A percentile compares a stretch with the other conserved stretches of the same genome.
phyloP scores from a whole-genome alignment of 2,329 filamentous ascomycete species.

The Cercospora sp. region DNA sequence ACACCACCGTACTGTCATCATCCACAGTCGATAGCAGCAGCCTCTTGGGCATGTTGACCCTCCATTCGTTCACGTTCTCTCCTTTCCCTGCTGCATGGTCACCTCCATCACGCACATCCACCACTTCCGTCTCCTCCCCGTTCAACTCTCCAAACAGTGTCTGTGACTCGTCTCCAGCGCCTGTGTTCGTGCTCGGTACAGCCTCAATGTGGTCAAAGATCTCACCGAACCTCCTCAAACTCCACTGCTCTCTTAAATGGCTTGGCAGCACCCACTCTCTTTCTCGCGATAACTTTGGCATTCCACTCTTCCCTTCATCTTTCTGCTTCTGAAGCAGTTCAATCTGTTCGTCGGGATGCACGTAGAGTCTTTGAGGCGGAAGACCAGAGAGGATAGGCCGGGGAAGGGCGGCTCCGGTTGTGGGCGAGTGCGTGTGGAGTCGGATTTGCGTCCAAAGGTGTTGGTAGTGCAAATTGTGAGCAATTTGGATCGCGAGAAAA shows the following conservation, averaged over 20 bases:
- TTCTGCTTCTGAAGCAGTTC: conserved; percentile 62
- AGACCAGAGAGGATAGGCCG: conserved; percentile 70
- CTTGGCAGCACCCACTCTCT: conserved; percentile 76
- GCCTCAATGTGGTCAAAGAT: conserved; percentile 62
- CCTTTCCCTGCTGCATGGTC: conserved; percentile 27
- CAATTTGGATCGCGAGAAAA: conserved; percentile 60
- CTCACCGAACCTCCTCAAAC: conserved; percentile 62
- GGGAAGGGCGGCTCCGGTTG: conserved; percentile 43
- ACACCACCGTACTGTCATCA: conserved; percentile 79
- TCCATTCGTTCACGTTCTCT: conserved; percentile 41
- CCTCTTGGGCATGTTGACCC: conserved; percentile 56
- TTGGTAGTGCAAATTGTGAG: conserved; percentile 71
- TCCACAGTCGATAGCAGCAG: conserved; percentile 73
- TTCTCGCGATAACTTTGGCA: conserved; percentile 45
- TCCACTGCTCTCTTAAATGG: conserved; percentile 72
- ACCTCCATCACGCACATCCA: conserved; percentile 11
- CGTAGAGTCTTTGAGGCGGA: conserved; percentile 70
- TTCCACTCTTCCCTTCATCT: conserved; percentile 37
- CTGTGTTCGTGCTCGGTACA: conserved; percentile 42
- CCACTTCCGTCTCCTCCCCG: conserved; percentile 18
- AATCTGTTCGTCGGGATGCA: conserved; percentile 81
- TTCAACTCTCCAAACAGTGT: conserved; percentile 21
- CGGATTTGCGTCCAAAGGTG: conserved; percentile 70
- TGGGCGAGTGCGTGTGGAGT: conserved; percentile 22
- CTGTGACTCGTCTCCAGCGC: conserved; percentile 29